phyloP scores from a whole-genome alignment of 495 filamentous ascomycete genomes.

The Xylaria grammica region DNA sequence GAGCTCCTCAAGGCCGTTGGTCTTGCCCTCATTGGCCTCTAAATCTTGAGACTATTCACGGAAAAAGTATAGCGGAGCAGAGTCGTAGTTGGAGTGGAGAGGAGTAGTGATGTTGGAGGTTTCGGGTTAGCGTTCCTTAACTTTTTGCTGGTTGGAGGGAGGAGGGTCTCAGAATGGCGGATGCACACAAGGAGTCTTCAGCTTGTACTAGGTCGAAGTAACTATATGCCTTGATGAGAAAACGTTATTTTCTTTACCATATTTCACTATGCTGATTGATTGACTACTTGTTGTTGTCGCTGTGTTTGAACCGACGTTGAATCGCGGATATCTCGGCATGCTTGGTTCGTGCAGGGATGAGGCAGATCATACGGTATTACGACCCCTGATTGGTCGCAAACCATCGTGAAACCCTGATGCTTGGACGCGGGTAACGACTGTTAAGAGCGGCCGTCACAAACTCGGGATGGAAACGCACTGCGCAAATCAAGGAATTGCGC shows the following conservation, averaged over 20 bases:
- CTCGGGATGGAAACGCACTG: background rate
- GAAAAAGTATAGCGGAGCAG: background rate
- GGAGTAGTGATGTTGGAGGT: background rate
- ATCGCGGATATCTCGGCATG: conserved; percentile 26
- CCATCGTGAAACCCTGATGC: conserved; percentile 32
- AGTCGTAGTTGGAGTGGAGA: background rate
- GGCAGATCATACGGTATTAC: conserved; percentile 30
- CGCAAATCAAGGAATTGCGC: background rate
- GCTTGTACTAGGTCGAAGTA: conserved; percentile 7
- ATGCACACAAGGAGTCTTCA: conserved; percentile 11
- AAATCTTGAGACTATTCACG: background rate
- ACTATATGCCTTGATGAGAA: conserved; percentile 5
- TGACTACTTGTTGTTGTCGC: background rate
- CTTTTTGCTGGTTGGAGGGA: background rate
- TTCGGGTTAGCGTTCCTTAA: conserved; percentile 1
- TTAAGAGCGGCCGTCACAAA: background rate
- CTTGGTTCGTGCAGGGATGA: conserved; percentile 25
- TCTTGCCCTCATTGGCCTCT: conserved; percentile 37
- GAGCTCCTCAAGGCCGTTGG: conserved; percentile 41
- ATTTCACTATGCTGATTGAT: background rate
- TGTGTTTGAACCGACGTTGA: conserved; percentile 15
- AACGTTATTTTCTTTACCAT: background rate
- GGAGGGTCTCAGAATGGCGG: background rate
- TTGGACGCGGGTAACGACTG: background rate
- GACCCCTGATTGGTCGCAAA: conserved; percentile 27